Conservation (phyloP, 805 yeast species). For the Yarrowia sp. region DNA sequence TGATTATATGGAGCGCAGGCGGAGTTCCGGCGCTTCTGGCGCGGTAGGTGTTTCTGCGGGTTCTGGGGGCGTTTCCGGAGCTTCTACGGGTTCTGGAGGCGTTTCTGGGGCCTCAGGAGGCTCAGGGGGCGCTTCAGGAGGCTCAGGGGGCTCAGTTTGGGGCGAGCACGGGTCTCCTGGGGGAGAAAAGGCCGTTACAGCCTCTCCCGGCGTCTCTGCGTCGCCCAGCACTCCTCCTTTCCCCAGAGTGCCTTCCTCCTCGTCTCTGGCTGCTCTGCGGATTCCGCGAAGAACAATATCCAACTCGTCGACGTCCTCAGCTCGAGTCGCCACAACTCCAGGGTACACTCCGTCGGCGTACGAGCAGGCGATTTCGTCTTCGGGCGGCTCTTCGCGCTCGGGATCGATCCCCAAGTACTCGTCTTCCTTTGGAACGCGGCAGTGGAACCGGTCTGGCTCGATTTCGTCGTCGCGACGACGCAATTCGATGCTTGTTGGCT, state of each 20-base stretch:
- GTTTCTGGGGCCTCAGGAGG: not conserved
- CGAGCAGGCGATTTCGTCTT: slow-evolving; percentile 33
- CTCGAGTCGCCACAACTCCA: slow-evolving; percentile 2
- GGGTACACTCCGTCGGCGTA: slow-evolving; percentile 31
- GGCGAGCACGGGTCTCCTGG: not conserved
- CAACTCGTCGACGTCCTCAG: slow-evolving; percentile 31
- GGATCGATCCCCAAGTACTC: slow-evolving; percentile 34
- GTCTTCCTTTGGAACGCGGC: slow-evolving; percentile 42
- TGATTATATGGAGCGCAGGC: slow-evolving; percentile 10
- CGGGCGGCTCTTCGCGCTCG: slow-evolving; percentile 33
- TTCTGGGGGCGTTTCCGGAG: not conserved
- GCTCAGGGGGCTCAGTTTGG: not conserved
- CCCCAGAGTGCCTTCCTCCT: slow-evolving; percentile 47
- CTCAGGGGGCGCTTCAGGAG: not conserved
- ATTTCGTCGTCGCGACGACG: slow-evolving; percentile 58
- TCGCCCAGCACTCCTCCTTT: slow-evolving; percentile 35
- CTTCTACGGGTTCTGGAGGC: not conserved
- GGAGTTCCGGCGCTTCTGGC: not conserved
- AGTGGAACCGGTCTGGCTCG: slow-evolving; percentile 34
- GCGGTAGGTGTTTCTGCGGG: not conserved
- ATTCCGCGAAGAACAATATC: slow-evolving; percentile 38
- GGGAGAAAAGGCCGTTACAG: too few species aligned
- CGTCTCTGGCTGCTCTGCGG: slow-evolving; percentile 44
- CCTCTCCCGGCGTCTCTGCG: too few species aligned
- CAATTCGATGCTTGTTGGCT: slow-evolving; percentile 41